Evolutionary conservation across 805 yeast species (phyloP).

Genomic region (Suhomyces vadensis): DNA sequence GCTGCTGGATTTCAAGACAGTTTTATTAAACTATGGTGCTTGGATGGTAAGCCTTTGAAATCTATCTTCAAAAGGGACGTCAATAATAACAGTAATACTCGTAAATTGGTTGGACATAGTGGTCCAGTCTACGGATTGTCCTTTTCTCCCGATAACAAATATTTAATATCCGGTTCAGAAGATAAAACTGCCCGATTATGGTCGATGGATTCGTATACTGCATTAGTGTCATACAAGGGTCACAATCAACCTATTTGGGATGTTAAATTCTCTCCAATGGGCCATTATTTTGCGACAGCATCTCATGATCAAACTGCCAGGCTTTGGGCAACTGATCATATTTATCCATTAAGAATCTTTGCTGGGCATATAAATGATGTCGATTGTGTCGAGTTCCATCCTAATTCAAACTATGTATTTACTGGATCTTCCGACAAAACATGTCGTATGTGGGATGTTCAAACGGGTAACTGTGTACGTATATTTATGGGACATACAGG

Average conservation of each 20-base stretch:
- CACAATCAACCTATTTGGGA: constrained; percentile 98
- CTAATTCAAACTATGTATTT: constrained; percentile 89
- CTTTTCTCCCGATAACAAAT: constrained; percentile 87
- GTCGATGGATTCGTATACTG: constrained; percentile 89
- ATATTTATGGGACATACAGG: constrained; percentile 91
- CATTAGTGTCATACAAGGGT: constrained; percentile 91
- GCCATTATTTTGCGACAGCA: constrained; percentile 97
- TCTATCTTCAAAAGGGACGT: constrained; percentile 59
- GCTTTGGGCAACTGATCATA: constrained; percentile 97
- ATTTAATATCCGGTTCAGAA: constrained; percentile 79
- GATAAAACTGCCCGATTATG: constrained; percentile 91
- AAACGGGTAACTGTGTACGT: constrained; percentile 84
- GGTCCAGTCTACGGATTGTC: constrained; percentile 91
- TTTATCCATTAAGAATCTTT: constrained; percentile 90
- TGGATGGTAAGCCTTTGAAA: constrained; percentile 84
- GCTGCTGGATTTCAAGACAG: constrained; percentile 97
- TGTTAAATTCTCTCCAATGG: constrained; percentile 89
- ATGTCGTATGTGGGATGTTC: constrained; percentile 97
- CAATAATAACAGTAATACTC: constrained; percentile 45
- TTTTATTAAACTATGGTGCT: constrained; percentile 86
- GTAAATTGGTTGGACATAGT: constrained; percentile 82
- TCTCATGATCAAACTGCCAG: constrained; percentile 98
- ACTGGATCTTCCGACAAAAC: constrained; percentile 97
- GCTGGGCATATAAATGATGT: constrained; percentile 98
- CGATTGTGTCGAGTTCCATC: constrained; percentile 92